Conservation (phyloP, 257 asterid genomes). For the Verbascum thapsus region DNA sequence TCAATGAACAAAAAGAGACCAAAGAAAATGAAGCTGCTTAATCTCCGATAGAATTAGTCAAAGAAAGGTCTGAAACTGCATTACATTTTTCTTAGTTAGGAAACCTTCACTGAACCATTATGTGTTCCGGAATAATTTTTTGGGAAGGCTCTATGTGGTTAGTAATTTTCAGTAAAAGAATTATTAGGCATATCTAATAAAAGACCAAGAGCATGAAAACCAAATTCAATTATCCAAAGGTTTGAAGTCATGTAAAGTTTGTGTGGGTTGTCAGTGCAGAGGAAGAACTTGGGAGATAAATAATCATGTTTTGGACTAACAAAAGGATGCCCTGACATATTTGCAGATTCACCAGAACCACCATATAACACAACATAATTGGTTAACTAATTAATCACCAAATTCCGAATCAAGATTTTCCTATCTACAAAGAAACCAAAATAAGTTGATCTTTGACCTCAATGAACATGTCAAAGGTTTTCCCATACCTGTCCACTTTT, state of each 20-base stretch:
- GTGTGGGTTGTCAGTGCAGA: background rate
- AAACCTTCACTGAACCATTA: background rate
- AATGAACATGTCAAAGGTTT: background rate
- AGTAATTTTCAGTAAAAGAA: background rate
- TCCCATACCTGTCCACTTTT: constrained; percentile 11
- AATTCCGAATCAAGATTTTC: constrained; percentile 18
- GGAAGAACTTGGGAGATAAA: constrained; percentile 3
- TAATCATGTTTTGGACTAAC: background rate
- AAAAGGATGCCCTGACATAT: background rate
- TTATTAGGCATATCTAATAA: background rate
- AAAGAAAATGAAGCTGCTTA: background rate
- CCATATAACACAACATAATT: background rate
- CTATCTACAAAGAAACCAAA: constrained; percentile 12
- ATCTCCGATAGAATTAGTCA: background rate
- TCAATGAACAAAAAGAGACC: background rate
- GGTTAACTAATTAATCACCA: background rate
- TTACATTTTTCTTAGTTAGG: background rate
- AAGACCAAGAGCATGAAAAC: constrained; percentile 3
- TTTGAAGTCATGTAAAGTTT: background rate
- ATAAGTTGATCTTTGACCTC: background rate
- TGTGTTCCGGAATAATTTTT: background rate
- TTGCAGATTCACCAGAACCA: background rate
- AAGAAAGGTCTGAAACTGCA: background rate
- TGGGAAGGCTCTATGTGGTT: background rate
- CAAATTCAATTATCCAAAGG: background rate